phyloP scores from a whole-genome alignment of 176 grass and related monocot genomes.

The Musa beccarii region DNA sequence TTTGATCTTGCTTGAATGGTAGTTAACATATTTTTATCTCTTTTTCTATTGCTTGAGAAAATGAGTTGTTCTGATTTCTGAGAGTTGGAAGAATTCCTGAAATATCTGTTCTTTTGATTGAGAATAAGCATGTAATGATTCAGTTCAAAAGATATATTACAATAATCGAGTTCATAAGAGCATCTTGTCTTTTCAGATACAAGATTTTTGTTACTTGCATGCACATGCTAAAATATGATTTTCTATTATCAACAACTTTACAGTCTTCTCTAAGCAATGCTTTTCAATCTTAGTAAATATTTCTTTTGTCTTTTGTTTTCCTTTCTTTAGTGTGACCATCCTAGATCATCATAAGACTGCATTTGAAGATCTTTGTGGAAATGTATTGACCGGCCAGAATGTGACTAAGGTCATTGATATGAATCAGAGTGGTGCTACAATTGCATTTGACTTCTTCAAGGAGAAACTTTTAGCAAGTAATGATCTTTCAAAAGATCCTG shows the following conservation, averaged over 20 bases:
- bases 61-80: too few species aligned
- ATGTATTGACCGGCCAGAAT: slow-evolving; percentile 42
- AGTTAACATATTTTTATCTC: background rate
- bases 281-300: background rate
- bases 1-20: background rate
- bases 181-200: too few species aligned
- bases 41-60: background rate
- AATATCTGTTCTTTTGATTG: too few species aligned
- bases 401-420: slow-evolving; percentile 85
- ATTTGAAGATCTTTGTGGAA: slow-evolving; percentile 48
- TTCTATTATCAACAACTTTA: too few species aligned
- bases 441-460: slow-evolving; percentile 87
- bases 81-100: too few species aligned
- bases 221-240: too few species aligned
- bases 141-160: too few species aligned
- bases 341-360: slow-evolving; percentile 97
- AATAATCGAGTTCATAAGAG: too few species aligned
- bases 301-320: background rate
- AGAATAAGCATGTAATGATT: too few species aligned
- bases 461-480: slow-evolving; percentile 36
- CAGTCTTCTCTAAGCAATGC: too few species aligned
- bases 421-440: slow-evolving; percentile 83
- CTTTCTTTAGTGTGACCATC: slow-evolving; percentile 55
- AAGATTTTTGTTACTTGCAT: too few species aligned
- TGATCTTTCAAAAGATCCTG: slow-evolving; percentile 24